These are phyloP conservation scores for Suillus lakei DNA, from an alignment of 768 basidiomycete species.

Conservation along the genomic window DNA sequence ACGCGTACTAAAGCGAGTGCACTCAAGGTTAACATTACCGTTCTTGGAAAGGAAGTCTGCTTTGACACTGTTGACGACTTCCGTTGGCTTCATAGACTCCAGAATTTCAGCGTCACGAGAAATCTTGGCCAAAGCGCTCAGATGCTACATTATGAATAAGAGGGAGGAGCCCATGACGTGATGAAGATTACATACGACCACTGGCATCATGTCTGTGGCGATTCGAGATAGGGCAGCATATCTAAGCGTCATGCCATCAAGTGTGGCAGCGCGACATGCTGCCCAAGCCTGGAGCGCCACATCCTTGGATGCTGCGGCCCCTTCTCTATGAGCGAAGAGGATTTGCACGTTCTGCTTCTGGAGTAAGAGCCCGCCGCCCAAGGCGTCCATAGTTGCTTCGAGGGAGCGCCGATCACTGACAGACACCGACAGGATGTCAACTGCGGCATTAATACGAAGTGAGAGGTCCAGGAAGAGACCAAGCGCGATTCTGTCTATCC, in stretches of 20 bases:
- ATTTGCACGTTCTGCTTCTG: conserved; percentile 28
- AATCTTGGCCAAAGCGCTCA: conserved; percentile 51
- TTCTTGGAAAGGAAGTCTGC: conserved; percentile 30
- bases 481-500: conserved; percentile 49
- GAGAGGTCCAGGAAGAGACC: conserved; percentile 45
- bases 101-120: conserved; percentile 50
- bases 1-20: conserved; percentile 49
- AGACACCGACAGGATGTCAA: conserved; percentile 47
- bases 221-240: conserved; percentile 24
- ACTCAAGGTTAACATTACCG: conserved; percentile 39
- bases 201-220: conserved; percentile 30
- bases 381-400: conserved; percentile 36
- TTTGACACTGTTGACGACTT: conserved; percentile 47
- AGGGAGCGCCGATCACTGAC: conserved; percentile 35
- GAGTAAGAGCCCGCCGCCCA: conserved; percentile 43
- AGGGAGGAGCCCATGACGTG: neutral
- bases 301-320: conserved; percentile 10
- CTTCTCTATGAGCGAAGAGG: conserved; percentile 38
- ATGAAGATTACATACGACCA: conserved; percentile 28
- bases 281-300: conserved; percentile 51
- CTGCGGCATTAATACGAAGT: conserved; percentile 37
- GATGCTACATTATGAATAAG: conserved; percentile 34
- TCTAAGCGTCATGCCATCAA: conserved; percentile 23
- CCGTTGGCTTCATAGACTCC: conserved; percentile 50
- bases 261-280: conserved; percentile 40